Evolutionary conservation across 2,329 filamentous ascomycete species (phyloP), one percentile per base, ranked within the genome.

Genomic region (Dryadomyces sulphureus): DNA sequence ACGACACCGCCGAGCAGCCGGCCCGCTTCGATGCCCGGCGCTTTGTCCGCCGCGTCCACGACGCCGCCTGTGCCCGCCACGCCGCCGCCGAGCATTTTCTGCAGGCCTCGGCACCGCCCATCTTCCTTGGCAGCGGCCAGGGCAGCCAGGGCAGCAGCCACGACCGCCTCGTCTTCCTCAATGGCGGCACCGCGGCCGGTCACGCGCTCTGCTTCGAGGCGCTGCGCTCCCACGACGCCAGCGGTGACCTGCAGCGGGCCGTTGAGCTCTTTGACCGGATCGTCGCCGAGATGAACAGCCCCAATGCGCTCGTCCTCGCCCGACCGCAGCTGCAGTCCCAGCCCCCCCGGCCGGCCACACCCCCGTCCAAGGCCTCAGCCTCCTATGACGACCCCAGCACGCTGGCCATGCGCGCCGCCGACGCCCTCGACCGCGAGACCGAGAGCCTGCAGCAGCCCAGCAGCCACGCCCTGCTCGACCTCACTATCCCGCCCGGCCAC

Each of bases 321-420:
- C 20, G 14, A 7, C 2, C 7, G 3, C 30, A 36, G 36, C 36
- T 5, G 36, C 39, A 27, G 22, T 7, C 19, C 20, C 9, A 39
- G 6, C 16, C 19, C 8, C 14, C 22, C 39, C 16, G 8, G 19
- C 27, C 22, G 17, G 27, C 32, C 41, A 38, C 7, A 19, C 12
- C 20, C 21, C 9, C 20, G n/a, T n/a, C n/a, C n/a, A n/a, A n/a
- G n/a, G n/a, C 27, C 19, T 22, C 32, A 12, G 20, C 6, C 6
- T 45, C 36, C 51, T 49, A 52, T n/a, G 59, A 65, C 36, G 73
- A 77, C 53, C 72, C 72, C 39, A 69, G 67, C 47, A 67, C 65
- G 20, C 65, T 62, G 53, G 73, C 74, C 32, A 79, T 78, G 72
- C 65, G 69, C 53, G 73, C 73, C 16, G 75, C 75, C 7, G 75